Percentiles rank a stretch among this genome's conserved stretches.
phyloP scores from a whole-genome alignment of 768 basidiomycete genomes.

The Serendipita sp. region DNA sequence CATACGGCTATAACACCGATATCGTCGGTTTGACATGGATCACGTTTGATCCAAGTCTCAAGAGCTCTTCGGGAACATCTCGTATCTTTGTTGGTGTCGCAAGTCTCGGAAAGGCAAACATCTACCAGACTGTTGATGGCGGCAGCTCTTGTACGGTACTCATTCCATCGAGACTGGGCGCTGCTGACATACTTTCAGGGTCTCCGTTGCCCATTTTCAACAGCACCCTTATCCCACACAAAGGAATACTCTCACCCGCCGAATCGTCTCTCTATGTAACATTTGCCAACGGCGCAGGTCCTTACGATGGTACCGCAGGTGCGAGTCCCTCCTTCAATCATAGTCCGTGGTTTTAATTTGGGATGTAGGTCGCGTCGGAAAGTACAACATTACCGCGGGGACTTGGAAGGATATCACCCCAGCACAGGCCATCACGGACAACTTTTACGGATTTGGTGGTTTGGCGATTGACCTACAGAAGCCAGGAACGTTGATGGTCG shows the following conservation, averaged over 20 bases:
- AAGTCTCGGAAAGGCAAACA: slow-evolving; percentile 35
- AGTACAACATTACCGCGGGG: slow-evolving; percentile 31
- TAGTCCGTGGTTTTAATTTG: too few species aligned
- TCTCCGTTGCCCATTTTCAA: slow-evolving; percentile 40
- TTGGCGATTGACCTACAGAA: slow-evolving; percentile 43
- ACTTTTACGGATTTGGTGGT: slow-evolving; percentile 18
- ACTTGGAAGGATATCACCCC: slow-evolving; percentile 51
- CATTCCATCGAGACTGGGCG: too few species aligned
- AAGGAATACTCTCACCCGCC: slow-evolving; percentile 45
- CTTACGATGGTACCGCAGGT: slow-evolving; percentile 39
- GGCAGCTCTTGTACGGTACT: slow-evolving; percentile 43
- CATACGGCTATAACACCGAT: slow-evolving; percentile 23
- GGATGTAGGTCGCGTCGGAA: slow-evolving; percentile 13
- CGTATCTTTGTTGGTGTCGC: slow-evolving; percentile 58
- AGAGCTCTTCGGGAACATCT: slow-evolving; percentile 33
- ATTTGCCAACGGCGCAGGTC: slow-evolving; percentile 48
- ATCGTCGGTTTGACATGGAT: slow-evolving; percentile 40
- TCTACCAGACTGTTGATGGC: slow-evolving; percentile 43
- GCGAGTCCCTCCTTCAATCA: too few species aligned
- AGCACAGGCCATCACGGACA: slow-evolving; percentile 20
- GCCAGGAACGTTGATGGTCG: slow-evolving; percentile 50
- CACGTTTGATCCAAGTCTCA: slow-evolving; percentile 32
- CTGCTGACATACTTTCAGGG: too few species aligned
- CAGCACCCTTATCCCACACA: slow-evolving; percentile 44
- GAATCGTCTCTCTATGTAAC: slow-evolving; percentile 45